Percentiles rank a stretch among this genome's conserved stretches.
Evolutionary conservation across 352 stramenopile genomes (phyloP).

Genomic region (Phytopythium helicoides): DNA sequence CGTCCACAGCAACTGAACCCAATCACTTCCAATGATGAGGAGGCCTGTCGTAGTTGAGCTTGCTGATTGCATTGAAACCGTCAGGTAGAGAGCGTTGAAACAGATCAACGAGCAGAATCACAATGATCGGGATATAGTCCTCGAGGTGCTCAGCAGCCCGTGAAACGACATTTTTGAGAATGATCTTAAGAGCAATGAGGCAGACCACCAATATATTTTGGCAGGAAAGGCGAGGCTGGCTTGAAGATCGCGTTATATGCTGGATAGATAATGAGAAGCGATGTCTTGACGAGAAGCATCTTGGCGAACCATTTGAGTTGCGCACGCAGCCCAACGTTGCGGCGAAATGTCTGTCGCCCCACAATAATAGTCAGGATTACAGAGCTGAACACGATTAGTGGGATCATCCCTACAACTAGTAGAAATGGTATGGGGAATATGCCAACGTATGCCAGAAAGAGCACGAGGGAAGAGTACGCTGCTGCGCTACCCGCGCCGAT

Average conservation of each 20-base stretch:
- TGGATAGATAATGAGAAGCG: slow-evolving; percentile 25
- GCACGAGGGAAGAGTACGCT: not conserved
- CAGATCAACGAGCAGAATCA: slow-evolving; percentile 27
- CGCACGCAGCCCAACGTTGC: slow-evolving; percentile 15
- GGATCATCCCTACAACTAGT: slow-evolving; percentile 3
- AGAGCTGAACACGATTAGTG: slow-evolving; percentile 1
- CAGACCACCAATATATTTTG: slow-evolving; percentile 14
- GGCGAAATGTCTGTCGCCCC: slow-evolving; percentile 4
- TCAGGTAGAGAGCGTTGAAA: slow-evolving; percentile 26
- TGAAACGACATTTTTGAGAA: slow-evolving; percentile 22
- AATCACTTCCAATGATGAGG: slow-evolving; percentile 4
- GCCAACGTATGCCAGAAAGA: not conserved
- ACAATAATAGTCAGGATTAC: slow-evolving; percentile 10
- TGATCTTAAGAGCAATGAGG: slow-evolving; percentile 22
- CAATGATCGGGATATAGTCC: slow-evolving; percentile 20
- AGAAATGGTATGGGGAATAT: slow-evolving; percentile 32
- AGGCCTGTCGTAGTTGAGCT: slow-evolving; percentile 8
- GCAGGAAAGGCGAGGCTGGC: slow-evolving; percentile 3
- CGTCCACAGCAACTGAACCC: not conserved
- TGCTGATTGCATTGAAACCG: slow-evolving; percentile 21
- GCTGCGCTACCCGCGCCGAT: not conserved
- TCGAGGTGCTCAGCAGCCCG: slow-evolving; percentile 14
- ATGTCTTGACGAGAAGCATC: slow-evolving; percentile 17
- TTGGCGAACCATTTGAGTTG: slow-evolving; percentile 23
- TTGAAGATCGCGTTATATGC: slow-evolving; percentile 23